phyloP scores from a whole-genome alignment of 1,284 basidiomycete species.

The Xerocomus minutiporus region DNA sequence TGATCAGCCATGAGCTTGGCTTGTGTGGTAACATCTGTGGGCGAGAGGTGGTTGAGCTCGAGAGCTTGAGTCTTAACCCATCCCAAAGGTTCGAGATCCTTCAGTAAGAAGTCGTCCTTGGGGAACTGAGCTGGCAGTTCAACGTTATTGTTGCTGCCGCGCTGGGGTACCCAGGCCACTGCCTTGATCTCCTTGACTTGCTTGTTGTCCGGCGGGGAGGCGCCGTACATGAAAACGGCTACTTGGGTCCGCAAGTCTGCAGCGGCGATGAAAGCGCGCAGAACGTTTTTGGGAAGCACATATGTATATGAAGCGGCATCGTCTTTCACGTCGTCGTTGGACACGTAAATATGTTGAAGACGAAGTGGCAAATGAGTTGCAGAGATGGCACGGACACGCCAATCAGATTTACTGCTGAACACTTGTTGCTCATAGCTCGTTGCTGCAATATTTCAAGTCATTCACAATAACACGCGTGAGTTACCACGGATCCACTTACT shows the following conservation, averaged over 20 bases:
- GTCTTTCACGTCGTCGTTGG: slow-evolving; percentile 98
- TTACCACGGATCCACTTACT: slow-evolving; percentile 46
- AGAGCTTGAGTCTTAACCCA: slow-evolving; percentile 97
- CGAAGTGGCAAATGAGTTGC: slow-evolving; percentile 95
- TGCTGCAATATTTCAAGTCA: slow-evolving; percentile 41
- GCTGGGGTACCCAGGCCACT: slow-evolving; percentile 92
- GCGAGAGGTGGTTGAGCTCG: slow-evolving; percentile 89
- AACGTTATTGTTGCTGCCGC: slow-evolving; percentile 90
- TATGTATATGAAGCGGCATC: slow-evolving; percentile 93
- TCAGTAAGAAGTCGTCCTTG: slow-evolving; percentile 90
- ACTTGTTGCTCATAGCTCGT: slow-evolving; percentile 98
- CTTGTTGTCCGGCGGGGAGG: slow-evolving; percentile 91
- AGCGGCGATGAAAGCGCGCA: slow-evolving; percentile 91
- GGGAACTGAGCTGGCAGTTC: slow-evolving; percentile 86
- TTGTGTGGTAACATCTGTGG: slow-evolving; percentile 93
- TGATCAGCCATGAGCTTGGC: slow-evolving; percentile 96
- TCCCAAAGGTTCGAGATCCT: slow-evolving; percentile 93
- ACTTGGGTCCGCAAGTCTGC: slow-evolving; percentile 96
- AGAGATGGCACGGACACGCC: slow-evolving; percentile 95
- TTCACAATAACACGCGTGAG: neutral
- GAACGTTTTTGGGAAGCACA: slow-evolving; percentile 95
- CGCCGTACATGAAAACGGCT: slow-evolving; percentile 90
- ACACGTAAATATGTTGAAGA: slow-evolving; percentile 97
- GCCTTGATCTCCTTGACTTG: slow-evolving; percentile 99
- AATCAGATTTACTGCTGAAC: slow-evolving; percentile 98